Evolutionary conservation across 2,329 filamentous ascomycete species (phyloP), one percentile per base, ranked within the genome.

Genomic region (Fusarium sp.): DNA sequence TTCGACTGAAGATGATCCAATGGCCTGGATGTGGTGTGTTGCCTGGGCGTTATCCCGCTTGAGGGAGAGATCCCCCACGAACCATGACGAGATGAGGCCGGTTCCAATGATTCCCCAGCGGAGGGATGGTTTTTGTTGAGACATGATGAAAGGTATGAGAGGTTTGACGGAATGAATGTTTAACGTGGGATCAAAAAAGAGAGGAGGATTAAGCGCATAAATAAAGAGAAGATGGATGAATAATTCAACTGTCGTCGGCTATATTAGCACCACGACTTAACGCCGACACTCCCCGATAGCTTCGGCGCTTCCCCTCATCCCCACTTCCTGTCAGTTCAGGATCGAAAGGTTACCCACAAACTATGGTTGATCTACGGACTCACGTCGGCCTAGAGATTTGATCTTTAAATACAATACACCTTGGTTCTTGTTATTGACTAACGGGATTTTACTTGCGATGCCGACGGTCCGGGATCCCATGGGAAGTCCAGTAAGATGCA

Each of bases 21-120:
- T 82, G 9, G 84, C 82, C 71, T 85, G 82, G 40, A 86, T 83
- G 6, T 83, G 75, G 64, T 87, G 85, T 7, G 78, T 82, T 31
- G 82, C 84, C 60, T 81, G 79, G 2, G 81, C 80, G 38, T 82
- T 78, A 4, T 77, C 29, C 16, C 85, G 80, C 8, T 80, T 67
- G n/a, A 85, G 74, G 10, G 82, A 67, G 5, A 87, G 77, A 68
- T 87, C 85, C 6, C 75, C 73, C 0, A 86, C 83, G 70, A 87
- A 86, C 84, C 84, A 86, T 14, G 82, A 84, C 2, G 84, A 84
- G 58, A 87, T 86, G 54, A 83, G 76, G 18, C 85, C 85, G 1
- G 84, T 86, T 42, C 82, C 83, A 42, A 84, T 79, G 63, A 84
- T 81, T 40, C 82, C 82, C 82, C 81, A 83, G 58, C 82, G 79